A percentile compares a stretch with the other conserved stretches of the same genome.
Evolutionary conservation across 2,329 filamentous ascomycete genomes (phyloP).

Genomic region (Colletotrichum sansevieriae): DNA sequence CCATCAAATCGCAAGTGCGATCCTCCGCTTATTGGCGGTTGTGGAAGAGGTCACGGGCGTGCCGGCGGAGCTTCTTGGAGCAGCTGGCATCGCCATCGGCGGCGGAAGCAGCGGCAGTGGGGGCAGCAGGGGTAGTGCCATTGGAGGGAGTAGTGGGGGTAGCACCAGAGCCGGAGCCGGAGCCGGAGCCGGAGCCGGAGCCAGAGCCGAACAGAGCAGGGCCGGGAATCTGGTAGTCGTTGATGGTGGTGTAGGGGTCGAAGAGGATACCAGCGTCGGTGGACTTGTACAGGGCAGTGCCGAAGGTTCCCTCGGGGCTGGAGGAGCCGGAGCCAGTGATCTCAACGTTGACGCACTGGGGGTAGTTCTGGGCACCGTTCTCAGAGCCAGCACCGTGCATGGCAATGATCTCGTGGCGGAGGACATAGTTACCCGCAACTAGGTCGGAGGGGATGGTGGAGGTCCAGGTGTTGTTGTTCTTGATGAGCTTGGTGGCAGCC

Average conservation of each 20-base stretch:
- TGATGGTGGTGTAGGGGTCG: constrained; percentile 49
- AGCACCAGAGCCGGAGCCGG: constrained; percentile 43
- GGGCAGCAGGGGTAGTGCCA: constrained; percentile 12
- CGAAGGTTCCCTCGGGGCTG: constrained; percentile 49
- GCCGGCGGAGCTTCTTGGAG: constrained; percentile 27
- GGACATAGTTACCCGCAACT: constrained; percentile 58
- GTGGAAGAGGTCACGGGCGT: constrained; percentile 35
- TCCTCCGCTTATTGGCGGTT: constrained; percentile 27
- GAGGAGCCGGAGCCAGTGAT: constrained; percentile 57
- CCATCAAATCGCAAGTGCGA: neutral
- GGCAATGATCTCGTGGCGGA: constrained; percentile 66
- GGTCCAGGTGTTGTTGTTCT: constrained; percentile 51
- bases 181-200: constrained; percentile 29
- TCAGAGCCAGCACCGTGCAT: constrained; percentile 57
- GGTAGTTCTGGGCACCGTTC: constrained; percentile 65
- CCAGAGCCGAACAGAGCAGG: constrained; percentile 43
- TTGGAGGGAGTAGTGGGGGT: constrained; percentile 38
- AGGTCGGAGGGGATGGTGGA: constrained; percentile 51
- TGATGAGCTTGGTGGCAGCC: constrained; percentile 57
- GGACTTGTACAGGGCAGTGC: constrained; percentile 47
- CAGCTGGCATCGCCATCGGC: constrained; percentile 21
- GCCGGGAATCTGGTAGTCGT: constrained; percentile 50
- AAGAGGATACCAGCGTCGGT: constrained; percentile 51
- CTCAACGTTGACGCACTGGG: constrained; percentile 63
- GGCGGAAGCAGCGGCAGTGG: constrained; percentile 7